Percentiles rank a stretch among this genome's conserved stretches.
Evolutionary conservation across 176 grass and related monocot species (phyloP).

Genomic region (Thalia dealbata): DNA sequence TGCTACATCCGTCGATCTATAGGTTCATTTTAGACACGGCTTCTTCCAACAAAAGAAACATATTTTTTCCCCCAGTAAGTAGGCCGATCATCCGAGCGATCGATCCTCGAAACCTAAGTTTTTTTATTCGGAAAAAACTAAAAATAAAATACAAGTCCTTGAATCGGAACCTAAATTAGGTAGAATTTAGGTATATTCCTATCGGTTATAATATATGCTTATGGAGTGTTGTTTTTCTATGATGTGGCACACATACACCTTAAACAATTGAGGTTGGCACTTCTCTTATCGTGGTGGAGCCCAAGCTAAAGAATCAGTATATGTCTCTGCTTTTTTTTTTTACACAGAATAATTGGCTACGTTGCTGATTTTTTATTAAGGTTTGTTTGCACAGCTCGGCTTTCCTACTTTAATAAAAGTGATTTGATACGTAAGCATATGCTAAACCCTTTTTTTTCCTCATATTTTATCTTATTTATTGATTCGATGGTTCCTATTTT

Average conservation of each 20-base stretch:
- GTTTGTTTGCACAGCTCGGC: neutral
- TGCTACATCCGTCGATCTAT: neutral
- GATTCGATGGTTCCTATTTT: neutral
- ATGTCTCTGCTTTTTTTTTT: neutral
- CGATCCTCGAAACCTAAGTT: neutral
- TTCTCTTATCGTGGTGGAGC: neutral
- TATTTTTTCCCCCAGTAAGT: neutral
- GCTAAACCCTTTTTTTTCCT: neutral
- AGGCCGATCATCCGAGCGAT: neutral
- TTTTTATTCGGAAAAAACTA: neutral
- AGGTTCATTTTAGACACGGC: neutral
- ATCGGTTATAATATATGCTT: neutral
- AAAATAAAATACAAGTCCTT: neutral
- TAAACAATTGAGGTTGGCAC: neutral
- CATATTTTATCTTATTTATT: neutral
- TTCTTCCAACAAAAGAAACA: neutral
- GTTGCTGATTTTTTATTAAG: neutral
- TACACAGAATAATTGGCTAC: neutral
- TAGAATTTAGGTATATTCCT: neutral
- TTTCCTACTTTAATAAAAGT: neutral
- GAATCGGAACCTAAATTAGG: neutral
- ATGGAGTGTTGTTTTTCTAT: neutral
- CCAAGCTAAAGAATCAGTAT: neutral
- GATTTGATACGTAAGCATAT: neutral
- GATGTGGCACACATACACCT: neutral